Percentiles rank a stretch among this genome's conserved stretches.
phyloP scores from a whole-genome alignment of 257 asterid genomes.

The Lithospermum erythrorhizon region DNA sequence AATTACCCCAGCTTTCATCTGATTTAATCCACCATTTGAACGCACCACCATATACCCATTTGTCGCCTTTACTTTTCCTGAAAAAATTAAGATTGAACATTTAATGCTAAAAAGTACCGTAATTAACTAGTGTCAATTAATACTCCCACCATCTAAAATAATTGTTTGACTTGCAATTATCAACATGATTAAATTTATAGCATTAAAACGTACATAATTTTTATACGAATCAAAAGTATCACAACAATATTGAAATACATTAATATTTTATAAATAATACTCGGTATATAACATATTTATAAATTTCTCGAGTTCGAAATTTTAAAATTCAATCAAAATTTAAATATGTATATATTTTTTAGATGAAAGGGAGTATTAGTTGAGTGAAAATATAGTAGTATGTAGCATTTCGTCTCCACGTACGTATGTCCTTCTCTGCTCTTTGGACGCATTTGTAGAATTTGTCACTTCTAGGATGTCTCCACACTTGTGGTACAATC shows the following conservation, averaged over 20 bases:
- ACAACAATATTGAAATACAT: too few species aligned
- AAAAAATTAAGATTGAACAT: neutral
- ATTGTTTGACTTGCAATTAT: neutral
- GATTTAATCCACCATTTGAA: constrained; percentile 39
- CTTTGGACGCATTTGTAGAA: constrained; percentile 17
- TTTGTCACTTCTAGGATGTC: constrained; percentile 14
- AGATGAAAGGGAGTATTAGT: too few species aligned
- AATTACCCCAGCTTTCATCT: constrained; percentile 34
- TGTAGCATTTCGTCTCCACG: neutral
- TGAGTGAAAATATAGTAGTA: too few species aligned
- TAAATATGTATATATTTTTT: too few species aligned
- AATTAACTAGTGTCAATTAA: neutral
- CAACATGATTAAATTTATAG: too few species aligned
- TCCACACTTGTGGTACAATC: constrained; percentile 25
- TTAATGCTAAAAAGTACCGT: neutral
- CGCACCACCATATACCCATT: constrained; percentile 27
- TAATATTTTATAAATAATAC: too few species aligned
- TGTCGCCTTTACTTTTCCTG: constrained; percentile 15
- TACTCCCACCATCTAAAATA: neutral
- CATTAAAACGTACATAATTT: too few species aligned
- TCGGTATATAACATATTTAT: too few species aligned
- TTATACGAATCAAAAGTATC: neutral
- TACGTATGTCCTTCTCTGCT: constrained; percentile 18
- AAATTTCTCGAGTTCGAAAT: too few species aligned
- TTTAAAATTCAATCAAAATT: too few species aligned